Conservation (phyloP, 805 yeast species). For the Saturnispora sanitii region DNA sequence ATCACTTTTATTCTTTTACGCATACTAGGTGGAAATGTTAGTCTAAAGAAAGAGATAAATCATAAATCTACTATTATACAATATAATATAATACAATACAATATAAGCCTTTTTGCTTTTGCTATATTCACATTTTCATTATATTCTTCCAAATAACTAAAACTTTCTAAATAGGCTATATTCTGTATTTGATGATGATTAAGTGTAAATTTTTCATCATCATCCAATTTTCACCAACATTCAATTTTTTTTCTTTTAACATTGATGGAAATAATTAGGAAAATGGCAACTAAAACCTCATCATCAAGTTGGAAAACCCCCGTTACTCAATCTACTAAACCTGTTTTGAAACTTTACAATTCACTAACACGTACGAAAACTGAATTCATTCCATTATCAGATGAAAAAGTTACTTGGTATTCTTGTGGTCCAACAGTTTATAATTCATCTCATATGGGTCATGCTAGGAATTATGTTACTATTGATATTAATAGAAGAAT, state of each 20-base stretch:
- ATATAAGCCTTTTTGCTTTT: no score
- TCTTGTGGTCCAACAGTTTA: conserved; percentile 98
- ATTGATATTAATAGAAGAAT: conserved; percentile 89
- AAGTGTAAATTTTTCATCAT: not conserved
- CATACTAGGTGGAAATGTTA: no score
- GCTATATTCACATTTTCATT: no score
- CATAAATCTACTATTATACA: no score
- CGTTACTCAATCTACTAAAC: conserved; percentile 15
- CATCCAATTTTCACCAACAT: not conserved
- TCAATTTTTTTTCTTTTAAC: not conserved
- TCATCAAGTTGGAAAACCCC: conserved; percentile 24
- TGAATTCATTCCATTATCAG: conserved; percentile 60
- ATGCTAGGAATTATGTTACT: conserved; percentile 93
- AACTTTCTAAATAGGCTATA: not conserved
- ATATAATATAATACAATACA: no score
- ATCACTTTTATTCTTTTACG: no score
- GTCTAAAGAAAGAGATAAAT: no score
- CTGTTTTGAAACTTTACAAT: conserved; percentile 61
- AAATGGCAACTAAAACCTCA: conserved; percentile 4
- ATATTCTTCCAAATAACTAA: no score
- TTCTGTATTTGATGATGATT: not conserved
- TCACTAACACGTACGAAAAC: conserved; percentile 75
- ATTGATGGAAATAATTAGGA: conserved; percentile 4
- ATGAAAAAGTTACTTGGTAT: conserved; percentile 79
- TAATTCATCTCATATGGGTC: conserved; percentile 96